Evolutionary conservation across 2,329 filamentous ascomycete species (phyloP), one percentile per base, ranked within the genome.

Genomic region (Talaromyces marneffei): DNA sequence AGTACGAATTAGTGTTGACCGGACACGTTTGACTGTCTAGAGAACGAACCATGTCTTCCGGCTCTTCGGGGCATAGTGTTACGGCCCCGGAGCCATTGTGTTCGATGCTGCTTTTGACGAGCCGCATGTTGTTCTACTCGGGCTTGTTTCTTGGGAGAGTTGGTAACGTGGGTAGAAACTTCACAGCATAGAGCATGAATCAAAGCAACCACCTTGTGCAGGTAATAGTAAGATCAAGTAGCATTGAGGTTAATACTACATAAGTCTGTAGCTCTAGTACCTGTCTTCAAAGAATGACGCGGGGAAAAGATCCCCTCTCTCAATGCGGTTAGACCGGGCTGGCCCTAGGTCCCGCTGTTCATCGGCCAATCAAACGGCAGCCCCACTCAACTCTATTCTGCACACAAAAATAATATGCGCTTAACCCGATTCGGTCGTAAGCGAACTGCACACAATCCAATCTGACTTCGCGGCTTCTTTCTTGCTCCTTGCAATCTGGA

Each of bases 31-130:
- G 7, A 10, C 6, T 33, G 9, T 25, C 25, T 48, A 44, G 16
- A n/a, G 4, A 14, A 58, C 39, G 23, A 78, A 87, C 85, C 87
- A 91, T 90, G 68, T 91, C 88, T 75, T 90, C 88, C 56, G 87
- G 85, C 72, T 90, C 87, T 74, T 90, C 87, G 2, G 88, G 88
- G 63, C 85, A 81, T 59, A 91, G 78, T 5, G 85, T 88, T 59
- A 87, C 85, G 33, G 78, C 80, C 31, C 88, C 88, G 1, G 84
- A 84, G 75, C 86, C 86, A 74, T 87, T 82, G 62, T 83, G 83
- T 68, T 88, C 85, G 65, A 90, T 87, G 62, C 83, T 82, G 63
- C 86, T 83, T 71, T 86, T 88, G 67, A 89, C 82, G 46, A 90
- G 79, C 62, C 83, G 82, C 87, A 90, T 90, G 23, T 46, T 58